Base-by-base conservation (phyloP, 768 basidiomycete species). In the Boletus subparvulus region DNA sequence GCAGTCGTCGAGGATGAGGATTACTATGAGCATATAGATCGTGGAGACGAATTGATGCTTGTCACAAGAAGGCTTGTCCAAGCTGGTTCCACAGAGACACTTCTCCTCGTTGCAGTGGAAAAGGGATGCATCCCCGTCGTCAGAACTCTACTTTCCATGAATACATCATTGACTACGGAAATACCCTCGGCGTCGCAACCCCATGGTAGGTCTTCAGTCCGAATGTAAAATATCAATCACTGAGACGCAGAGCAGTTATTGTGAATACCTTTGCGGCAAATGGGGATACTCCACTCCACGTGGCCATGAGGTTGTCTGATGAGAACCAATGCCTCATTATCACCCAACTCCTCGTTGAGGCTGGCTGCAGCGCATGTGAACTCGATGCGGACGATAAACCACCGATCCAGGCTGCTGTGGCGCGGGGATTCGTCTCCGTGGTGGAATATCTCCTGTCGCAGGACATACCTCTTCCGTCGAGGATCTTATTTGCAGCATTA, bases 241-340 rank as follows among this genome's bases (percentile, higher is more conserved):
- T 62, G 35, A 62, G 0, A n/a, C 7, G 11, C 12, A 6, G 6
- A 19, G 0, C 6, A 61, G 60, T 11, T 5, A 19, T 57, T 1
- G 3, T 19, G 4, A 21, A 48, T 45, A 26, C 36, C 0, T 1
- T 61, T 13, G 35, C 45, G 12, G 8, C 3, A 6, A 60, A 61
- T 14, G 60, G 60, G 3, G 58, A 61, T 30, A 54, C 60, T 10
- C 60, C 45, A 3, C 52, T 60, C 0, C 59, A 60, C 4, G 4
- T 60, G 2, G 51, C 43, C 1, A 46, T 59, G 39, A 43, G 5
- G 30, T 4, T 50, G 9, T 32, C 36, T 9, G 45, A 61, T 19
- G 60, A 61, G n/a, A 47, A 33, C 7, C 13, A 17, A 1, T 60
- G 58, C 26, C 50, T 61, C 2, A 3, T 6, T 2, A 17, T 61